Base-by-base conservation (phyloP, 2,329 filamentous ascomycete genomes). In the Pyrenophora graminea region DNA sequence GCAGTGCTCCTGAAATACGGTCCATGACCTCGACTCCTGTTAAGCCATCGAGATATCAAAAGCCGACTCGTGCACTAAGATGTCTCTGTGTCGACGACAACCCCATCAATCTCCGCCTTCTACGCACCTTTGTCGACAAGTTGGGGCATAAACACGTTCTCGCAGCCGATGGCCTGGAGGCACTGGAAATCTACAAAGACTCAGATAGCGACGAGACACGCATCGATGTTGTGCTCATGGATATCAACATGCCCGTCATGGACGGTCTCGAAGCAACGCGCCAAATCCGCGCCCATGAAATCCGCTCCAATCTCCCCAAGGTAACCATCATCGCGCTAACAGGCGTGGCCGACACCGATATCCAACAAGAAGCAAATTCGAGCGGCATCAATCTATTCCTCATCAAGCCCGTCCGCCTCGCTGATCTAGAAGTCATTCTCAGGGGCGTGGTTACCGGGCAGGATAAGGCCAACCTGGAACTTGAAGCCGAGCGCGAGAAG, bases 311-410 rank as follows among this genome's bases (percentile, higher is more conserved):
- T 1, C 56, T 78, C 2, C 58, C 68, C 2, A 75, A 74, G 0
- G 75, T 78, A 0, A 77, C 74, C 0, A 76, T 83, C 23, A 79
- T 83, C 39, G 81, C 81, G 0, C 62, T 83, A 19, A 83, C 81
- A 1, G 81, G 80, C 0, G 67, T 82, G 18, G 81, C 79, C 1
- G 80, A 77, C 42, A 72, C 75, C 1, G 76, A 77, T 44, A 79
- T 79, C 0, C 73, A 78, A 42, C 72, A 76, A 32, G 79, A 83
- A 52, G 80, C 81, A 0, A 76, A 80, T 43, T 77, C 75, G 1
- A 80, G 76, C 41, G 82, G 82, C 0, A 73, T 84, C 6, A 80
- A 84, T 52, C 48, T 82, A 6, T 83, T 82, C 45, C 58, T 84
- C 15, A 82, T 81, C 13, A 82, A 82, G 63, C 80, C 80, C 0